Base-by-base conservation (phyloP, 768 basidiomycete species). In the Russula compacta region DNA sequence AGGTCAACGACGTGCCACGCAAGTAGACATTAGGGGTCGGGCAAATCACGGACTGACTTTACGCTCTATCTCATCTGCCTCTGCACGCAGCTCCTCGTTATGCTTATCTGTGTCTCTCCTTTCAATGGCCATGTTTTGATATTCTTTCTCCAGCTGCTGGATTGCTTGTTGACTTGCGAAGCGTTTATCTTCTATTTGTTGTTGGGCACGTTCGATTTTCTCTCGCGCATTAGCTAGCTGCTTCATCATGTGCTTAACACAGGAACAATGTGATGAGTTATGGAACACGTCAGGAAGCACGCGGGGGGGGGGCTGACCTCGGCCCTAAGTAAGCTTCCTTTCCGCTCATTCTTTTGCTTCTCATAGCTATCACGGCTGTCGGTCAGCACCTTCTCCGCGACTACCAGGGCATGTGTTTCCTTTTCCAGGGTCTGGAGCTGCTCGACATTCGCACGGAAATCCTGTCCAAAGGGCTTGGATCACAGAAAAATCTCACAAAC, bases 211-310 rank as follows among this genome's bases (percentile, higher is more conserved):
- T 58, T 87, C 83, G 9, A 93, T 79, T 71, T 92, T 93, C 66
- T 91, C 87, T 48, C 83, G 79, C 5, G 93, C 93, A 70, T 94
- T 92, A 8, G 77, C 73, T 11, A 91, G 76, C 70, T 95, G 92
- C 61, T 86, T 85, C 64, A 81, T 76, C n/a, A 89, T 83, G 53
- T 92, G 89, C 89, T 95, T 64, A 6, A 43, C 29, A 29, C 47
- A 7, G n/a, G 14, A 33, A 47, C 32, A 58, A 47, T 58, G 1
- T 19, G 21, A 35, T 24, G 29, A 38, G 29, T 53, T 48, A n/a
- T 52, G 33, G 47, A 6, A 24, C 1, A 21, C 40, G 40, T n/a
- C 36, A 29, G 17, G 29, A 42, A 19, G 43, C 56, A 2, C n/a
- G n/a, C n/a, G 24, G 3, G 24, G 24, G 24, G 3, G 24, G 24